A percentile compares a stretch with the other conserved stretches of the same genome.
phyloP scores from a whole-genome alignment of 441 rosid species.

The Populus hybrid region DNA sequence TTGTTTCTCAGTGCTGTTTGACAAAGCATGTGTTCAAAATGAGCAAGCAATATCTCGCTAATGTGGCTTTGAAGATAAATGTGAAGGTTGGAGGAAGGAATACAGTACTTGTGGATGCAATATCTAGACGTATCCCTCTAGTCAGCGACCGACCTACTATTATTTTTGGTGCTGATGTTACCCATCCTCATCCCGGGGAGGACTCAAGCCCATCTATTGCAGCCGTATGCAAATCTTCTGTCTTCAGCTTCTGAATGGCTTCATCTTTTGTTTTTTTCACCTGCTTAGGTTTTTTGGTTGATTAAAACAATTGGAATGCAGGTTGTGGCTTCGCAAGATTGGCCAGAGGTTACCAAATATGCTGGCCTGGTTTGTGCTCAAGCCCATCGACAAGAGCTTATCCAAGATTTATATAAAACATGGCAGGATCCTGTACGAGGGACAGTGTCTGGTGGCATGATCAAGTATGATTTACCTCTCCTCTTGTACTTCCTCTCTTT shows the following conservation, averaged over 20 bases:
- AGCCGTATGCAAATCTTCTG: neutral
- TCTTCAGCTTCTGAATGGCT: neutral
- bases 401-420: constrained; percentile 78
- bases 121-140: neutral
- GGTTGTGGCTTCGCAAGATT: constrained; percentile 92
- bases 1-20: constrained; percentile 82
- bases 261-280: neutral
- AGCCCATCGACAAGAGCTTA: constrained; percentile 85
- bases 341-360: constrained; percentile 90
- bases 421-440: constrained; percentile 91
- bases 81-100: constrained; percentile 43
- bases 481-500: neutral
- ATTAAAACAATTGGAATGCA: constrained; percentile 27
- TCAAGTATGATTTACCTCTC: constrained; percentile 39
- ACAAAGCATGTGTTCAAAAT: constrained; percentile 85
- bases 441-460: constrained; percentile 81
- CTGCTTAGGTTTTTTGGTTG: neutral
- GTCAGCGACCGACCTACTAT: constrained; percentile 1
- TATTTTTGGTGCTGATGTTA: constrained; percentile 64
- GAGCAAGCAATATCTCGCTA: constrained; percentile 75
- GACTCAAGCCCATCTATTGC: constrained; percentile 7
- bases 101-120: constrained; percentile 1
- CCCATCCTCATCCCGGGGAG: constrained; percentile 25
- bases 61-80: constrained; percentile 75
- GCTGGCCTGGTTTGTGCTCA: constrained; percentile 90